A percentile compares a stretch with the other conserved stretches of the same genome.
phyloP scores from a whole-genome alignment of 129 eudicot genomes.

The Flaveria bidentis region DNA sequence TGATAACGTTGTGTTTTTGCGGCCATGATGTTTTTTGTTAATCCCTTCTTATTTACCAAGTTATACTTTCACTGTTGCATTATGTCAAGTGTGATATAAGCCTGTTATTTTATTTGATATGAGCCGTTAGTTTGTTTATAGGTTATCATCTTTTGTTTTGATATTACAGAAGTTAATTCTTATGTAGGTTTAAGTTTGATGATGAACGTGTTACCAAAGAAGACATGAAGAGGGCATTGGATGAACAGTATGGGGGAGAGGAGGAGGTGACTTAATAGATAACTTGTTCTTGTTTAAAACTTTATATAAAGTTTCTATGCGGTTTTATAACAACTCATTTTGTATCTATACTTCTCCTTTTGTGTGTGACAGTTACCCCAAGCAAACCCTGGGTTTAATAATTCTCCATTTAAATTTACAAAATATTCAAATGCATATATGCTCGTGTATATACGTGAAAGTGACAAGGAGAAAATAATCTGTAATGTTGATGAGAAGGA shows the following conservation, averaged over 20 bases:
- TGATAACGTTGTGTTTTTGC: conserved; percentile 14
- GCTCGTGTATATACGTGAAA: conserved; percentile 81
- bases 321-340: neutral
- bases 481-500: conserved; percentile 83
- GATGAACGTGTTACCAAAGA: conserved; percentile 91
- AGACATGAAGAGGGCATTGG: conserved; percentile 81
- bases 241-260: conserved; percentile 95
- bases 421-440: conserved; percentile 83
- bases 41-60: neutral
- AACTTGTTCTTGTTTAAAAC: neutral
- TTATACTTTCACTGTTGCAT: neutral
- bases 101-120: neutral
- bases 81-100: neutral
- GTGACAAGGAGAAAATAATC: conserved; percentile 72
- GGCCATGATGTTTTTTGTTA: conserved; percentile 16
- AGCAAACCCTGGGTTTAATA: conserved; percentile 75
- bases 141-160: neutral
- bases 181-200: conserved; percentile 74
- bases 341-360: conserved; percentile 7
- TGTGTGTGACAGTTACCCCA: conserved; percentile 60
- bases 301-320: conserved; percentile 9
- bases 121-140: neutral
- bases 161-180: conserved; percentile 11
- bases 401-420: conserved; percentile 78
- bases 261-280: conserved; percentile 61